phyloP scores from a whole-genome alignment of 2,329 filamentous ascomycete genomes.

The Exophiala viscosa region DNA sequence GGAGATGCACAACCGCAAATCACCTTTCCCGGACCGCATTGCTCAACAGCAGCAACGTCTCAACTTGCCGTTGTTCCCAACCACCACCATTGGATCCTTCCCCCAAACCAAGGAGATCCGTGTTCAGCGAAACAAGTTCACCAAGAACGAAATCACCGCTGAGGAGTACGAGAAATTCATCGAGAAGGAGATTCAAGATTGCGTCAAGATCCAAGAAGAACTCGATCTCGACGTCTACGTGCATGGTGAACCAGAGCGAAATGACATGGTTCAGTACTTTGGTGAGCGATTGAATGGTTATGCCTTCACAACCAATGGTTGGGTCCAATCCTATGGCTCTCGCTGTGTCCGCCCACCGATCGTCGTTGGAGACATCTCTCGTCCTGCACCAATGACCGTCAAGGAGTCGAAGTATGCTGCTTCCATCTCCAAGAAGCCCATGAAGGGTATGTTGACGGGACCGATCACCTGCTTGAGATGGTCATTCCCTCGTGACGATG shows the following conservation, averaged over 20 bases:
- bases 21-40: conserved; percentile 79
- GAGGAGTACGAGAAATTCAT: conserved; percentile 98
- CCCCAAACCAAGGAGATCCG: conserved; percentile 99
- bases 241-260: conserved; percentile 98
- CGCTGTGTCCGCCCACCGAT: conserved; percentile 98
- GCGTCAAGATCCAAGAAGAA: conserved; percentile 96
- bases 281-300: conserved; percentile 96
- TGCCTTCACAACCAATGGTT: conserved; percentile 97
- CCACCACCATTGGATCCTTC: conserved; percentile 99
- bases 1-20: conserved; percentile 88
- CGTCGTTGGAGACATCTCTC: conserved; percentile 97
- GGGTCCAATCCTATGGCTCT: conserved; percentile 98
- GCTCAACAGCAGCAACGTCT: conserved; percentile 86
- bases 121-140: conserved; percentile 94
- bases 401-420: conserved; percentile 99
- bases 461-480: conserved; percentile 98
- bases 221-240: conserved; percentile 95
- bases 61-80: conserved; percentile 93
- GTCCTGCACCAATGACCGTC: conserved; percentile 95
- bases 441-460: conserved; percentile 99
- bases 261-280: conserved; percentile 99
- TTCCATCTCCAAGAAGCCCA: conserved; percentile 93
- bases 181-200: conserved; percentile 94
- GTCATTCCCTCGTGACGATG: conserved; percentile 99
- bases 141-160: conserved; percentile 93